These are phyloP conservation scores for Citrullus amarus DNA, from an alignment of 306 rosid species.

Conservation along the genomic window DNA sequence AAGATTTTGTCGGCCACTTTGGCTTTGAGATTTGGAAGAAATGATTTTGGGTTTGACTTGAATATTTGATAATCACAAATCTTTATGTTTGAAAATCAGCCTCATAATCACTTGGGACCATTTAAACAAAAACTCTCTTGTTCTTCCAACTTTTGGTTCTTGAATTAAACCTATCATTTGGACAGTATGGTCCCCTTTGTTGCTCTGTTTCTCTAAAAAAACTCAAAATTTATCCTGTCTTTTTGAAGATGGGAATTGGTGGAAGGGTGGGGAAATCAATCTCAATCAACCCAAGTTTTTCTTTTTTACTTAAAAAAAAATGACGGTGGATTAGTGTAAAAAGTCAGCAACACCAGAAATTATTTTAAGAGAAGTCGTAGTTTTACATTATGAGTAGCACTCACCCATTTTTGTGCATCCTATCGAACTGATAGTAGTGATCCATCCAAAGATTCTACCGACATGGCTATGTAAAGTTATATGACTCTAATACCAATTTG, in stretches of 20 bases:
- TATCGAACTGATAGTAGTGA: too few relatives aligned
- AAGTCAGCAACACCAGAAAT: too few relatives aligned
- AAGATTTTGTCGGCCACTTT: conserved; percentile 8
- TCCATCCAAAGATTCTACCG: too few relatives aligned
- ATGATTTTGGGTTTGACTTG: conserved; percentile 5
- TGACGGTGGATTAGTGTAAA: too few relatives aligned
- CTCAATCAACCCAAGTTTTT: too few relatives aligned
- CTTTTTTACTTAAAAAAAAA: too few relatives aligned
- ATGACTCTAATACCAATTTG: too few relatives aligned
- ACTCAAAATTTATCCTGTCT: not conserved
- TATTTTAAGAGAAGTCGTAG: too few relatives aligned
- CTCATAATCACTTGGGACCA: not conserved
- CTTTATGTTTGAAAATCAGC: not conserved
- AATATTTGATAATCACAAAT: not conserved
- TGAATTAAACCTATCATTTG: not conserved
- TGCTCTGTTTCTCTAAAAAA: not conserved
- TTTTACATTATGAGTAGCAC: too few relatives aligned
- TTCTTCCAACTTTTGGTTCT: not conserved
- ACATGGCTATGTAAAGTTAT: too few relatives aligned
- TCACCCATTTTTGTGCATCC: too few relatives aligned
- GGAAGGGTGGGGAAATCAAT: too few relatives aligned
- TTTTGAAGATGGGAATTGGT: not conserved
- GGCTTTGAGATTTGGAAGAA: not conserved
- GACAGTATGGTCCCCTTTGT: not conserved
- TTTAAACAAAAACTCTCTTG: not conserved